Base-by-base conservation (phyloP, 495 filamentous ascomycete species). In the Tuber microsphaerosporum region DNA sequence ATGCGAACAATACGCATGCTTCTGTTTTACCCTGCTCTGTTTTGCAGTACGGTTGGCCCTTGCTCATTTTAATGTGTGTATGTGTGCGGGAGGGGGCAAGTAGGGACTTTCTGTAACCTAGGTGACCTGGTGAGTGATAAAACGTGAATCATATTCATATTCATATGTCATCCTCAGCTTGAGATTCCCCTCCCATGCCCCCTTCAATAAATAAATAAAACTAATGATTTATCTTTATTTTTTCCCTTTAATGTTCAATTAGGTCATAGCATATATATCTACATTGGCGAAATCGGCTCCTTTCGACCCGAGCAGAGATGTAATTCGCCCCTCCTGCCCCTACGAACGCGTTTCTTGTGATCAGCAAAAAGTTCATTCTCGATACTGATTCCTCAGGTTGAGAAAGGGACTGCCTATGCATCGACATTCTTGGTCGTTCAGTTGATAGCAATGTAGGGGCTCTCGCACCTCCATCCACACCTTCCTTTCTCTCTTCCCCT, bases 361-460 rank as follows among this genome's bases (percentile, higher is more conserved):
- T 39, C 22, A n/a, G 19, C 51, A 56, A 39, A 37, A 45, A 22
- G 22, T 71, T 73, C 65, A 71, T 65, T 69, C 42, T 42, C 48
- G 37, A 39, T 69, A 43, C 46, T 19, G 43, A 75, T 73, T 43
- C 26, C 26, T 34, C 26, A 79, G 77, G 37, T 69, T 70, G 77
- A 65, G 14, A 73, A 74, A 41, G 81, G 81, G 41, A 81, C 72
- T 17, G 81, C 81, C 3, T 82, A 82, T 76, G 65, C 81, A 9
- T 82, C 81, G 1, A 82, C 80, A 31, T 80, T 82, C 71, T 77
- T 79, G 74, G 75, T 81, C 14, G 75, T 82, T 68, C 81, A 82
- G 73, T 44, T 75, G 51, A 51, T 82, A 39, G 75, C 51, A 43
- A 76, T 82, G 81, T 82, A 77, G 41, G 80, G 73, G 22, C 42